Conservation (phyloP, 192 early-diverging fungal genomes). For the Podila minutissima region DNA sequence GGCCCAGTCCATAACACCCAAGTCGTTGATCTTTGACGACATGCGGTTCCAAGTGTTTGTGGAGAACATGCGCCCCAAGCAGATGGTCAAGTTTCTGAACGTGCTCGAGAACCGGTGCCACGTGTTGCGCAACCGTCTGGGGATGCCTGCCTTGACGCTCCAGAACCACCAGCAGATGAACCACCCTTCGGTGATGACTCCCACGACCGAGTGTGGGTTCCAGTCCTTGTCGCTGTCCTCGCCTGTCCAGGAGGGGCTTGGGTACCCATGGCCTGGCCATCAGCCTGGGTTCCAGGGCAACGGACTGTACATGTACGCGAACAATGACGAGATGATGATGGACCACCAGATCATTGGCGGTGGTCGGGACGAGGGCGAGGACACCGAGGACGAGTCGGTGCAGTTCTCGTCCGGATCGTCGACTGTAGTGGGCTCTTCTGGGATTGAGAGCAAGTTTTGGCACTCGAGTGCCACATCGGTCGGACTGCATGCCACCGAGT, state of each 20-base stretch:
- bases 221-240: constrained; percentile 40
- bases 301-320: constrained; percentile 13
- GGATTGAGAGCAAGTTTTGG: constrained; percentile 26
- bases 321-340: constrained; percentile 3
- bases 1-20: not conserved
- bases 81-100: constrained; percentile 59
- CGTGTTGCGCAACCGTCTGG: constrained; percentile 51
- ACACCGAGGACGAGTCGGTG: constrained; percentile 7
- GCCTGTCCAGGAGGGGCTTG: constrained; percentile 31
- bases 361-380: constrained; percentile 9
- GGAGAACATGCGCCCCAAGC: constrained; percentile 56
- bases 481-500: constrained; percentile 20
- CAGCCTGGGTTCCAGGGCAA: not conserved
- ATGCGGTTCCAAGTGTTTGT: constrained; percentile 54
- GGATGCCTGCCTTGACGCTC: constrained; percentile 10
- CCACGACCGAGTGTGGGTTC: constrained; percentile 48
- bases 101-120: constrained; percentile 67
- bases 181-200: constrained; percentile 26
- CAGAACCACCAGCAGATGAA: constrained; percentile 41
- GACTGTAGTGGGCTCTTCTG: not conserved
- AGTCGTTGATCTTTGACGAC: constrained; percentile 54
- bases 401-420: constrained; percentile 3
- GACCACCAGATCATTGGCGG: constrained; percentile 1
- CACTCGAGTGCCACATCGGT: constrained; percentile 11
- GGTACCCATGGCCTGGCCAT: constrained; percentile 4